Conservation (phyloP, 306 rosid species). For the Quercus agrifolia region DNA sequence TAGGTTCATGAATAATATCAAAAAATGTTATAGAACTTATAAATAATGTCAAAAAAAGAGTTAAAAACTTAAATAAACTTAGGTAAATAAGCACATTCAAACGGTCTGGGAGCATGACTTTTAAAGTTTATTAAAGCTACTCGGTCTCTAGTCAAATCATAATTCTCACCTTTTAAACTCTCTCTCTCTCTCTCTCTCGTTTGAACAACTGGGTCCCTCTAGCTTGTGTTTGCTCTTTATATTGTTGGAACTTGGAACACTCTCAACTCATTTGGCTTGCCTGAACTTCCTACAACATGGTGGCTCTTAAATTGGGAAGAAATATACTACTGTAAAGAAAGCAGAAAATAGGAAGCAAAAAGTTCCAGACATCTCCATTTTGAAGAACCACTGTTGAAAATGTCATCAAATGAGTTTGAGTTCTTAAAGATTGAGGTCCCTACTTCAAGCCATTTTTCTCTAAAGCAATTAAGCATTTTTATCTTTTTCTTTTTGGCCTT, state of each 20-base stretch:
- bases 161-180: neutral
- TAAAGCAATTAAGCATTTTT: neutral
- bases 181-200: neutral
- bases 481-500: neutral
- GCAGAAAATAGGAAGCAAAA: neutral
- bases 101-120: no score
- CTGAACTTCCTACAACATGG: neutral
- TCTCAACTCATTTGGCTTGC: neutral
- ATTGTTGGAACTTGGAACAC: no score
- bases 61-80: no score
- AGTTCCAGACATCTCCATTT: neutral
- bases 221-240: no score
- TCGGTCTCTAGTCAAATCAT: constrained; percentile 24
- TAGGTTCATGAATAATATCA: fast-evolving
- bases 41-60: no score
- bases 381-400: constrained; percentile 11
- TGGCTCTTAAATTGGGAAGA: neutral
- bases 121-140: neutral
- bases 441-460: neutral
- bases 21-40: fast-evolving
- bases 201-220: no score
- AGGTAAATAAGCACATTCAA: neutral
- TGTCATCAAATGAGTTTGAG: constrained; percentile 32
- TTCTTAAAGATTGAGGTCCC: constrained; percentile 38
- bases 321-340: neutral